Percentiles rank a stretch among this genome's conserved stretches.
These are phyloP conservation scores for Polyporus arcularius DNA, from an alignment of 768 basidiomycete genomes.

Conservation along the genomic window DNA sequence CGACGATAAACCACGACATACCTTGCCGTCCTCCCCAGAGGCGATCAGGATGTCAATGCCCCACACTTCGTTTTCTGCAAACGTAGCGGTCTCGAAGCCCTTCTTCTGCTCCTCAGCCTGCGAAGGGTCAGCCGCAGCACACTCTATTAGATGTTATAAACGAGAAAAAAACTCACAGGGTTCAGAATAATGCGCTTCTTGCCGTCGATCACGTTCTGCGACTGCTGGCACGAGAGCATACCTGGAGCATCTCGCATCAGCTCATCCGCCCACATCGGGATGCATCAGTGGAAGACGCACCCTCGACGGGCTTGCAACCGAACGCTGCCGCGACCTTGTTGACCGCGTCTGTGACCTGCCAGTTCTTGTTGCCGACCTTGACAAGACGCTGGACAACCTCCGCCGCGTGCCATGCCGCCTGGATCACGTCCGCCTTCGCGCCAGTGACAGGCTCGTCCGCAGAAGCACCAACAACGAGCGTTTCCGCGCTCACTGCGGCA, in stretches of 20 bases:
- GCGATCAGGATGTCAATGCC: conserved; percentile 92
- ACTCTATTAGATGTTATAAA: background rate
- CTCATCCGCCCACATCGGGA: background rate
- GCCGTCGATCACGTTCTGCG: conserved; percentile 93
- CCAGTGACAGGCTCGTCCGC: conserved; percentile 77
- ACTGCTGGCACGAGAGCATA: conserved; percentile 94
- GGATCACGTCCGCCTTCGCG: conserved; percentile 85
- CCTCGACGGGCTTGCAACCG: conserved; percentile 94
- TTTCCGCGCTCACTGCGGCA: conserved; percentile 92
- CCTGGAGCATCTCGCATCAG: conserved; percentile 43
- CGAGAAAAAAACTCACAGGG: conserved; percentile 41
- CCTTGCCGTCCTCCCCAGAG: conserved; percentile 90
- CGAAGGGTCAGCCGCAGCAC: background rate
- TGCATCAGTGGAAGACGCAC: conserved; percentile 38
- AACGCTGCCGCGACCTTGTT: conserved; percentile 67
- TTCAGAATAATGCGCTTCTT: conserved; percentile 95
- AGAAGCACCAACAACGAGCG: conserved; percentile 84
- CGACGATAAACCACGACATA: conserved; percentile 33
- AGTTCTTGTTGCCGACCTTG: conserved; percentile 94
- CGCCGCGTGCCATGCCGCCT: conserved; percentile 91
- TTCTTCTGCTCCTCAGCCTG: conserved; percentile 72
- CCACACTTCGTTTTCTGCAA: conserved; percentile 93
- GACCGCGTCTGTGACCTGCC: conserved; percentile 89
- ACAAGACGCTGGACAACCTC: conserved; percentile 90
- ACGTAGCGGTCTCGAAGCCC: conserved; percentile 82